Percentiles rank a stretch among this genome's conserved stretches.
These are phyloP conservation scores for Alternaria arborescens DNA, from an alignment of 2,329 filamentous ascomycete species.

Conservation along the genomic window DNA sequence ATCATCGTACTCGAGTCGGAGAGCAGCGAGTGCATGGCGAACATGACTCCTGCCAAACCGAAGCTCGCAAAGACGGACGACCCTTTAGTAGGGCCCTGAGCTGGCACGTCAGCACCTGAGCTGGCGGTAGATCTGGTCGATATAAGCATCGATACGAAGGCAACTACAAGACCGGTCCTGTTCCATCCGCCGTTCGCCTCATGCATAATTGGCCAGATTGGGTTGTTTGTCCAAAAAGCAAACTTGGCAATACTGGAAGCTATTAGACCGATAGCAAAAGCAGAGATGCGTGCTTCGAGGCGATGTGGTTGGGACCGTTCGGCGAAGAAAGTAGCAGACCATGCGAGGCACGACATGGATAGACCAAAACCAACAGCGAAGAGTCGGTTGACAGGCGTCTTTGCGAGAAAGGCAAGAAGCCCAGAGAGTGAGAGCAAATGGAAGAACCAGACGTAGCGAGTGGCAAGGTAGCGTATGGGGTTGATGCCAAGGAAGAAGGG, in stretches of 20 bases:
- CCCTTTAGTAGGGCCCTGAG: conserved; percentile 67
- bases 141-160: conserved; percentile 75
- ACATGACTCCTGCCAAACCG: conserved; percentile 84
- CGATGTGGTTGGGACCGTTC: conserved; percentile 77
- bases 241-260: conserved; percentile 91
- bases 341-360: conserved; percentile 80
- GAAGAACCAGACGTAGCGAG: conserved; percentile 73
- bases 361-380: conserved; percentile 84
- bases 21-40: conserved; percentile 88
- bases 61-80: conserved; percentile 76
- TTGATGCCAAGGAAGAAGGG: conserved; percentile 79
- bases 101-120: conserved; percentile 56
- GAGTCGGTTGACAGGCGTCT: conserved; percentile 76
- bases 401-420: conserved; percentile 79
- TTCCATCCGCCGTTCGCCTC: conserved; percentile 92
- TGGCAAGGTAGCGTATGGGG: conserved; percentile 71
- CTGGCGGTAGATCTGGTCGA: conserved; percentile 72
- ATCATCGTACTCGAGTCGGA: conserved; percentile 99
- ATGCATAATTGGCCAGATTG: conserved; percentile 95
- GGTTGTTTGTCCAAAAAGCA: conserved; percentile 93
- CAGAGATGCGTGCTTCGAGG: conserved; percentile 82
- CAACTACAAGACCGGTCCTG: conserved; percentile 78
- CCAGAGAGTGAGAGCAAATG: conserved; percentile 82
- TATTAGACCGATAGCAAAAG: conserved; percentile 82
- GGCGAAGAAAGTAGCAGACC: conserved; percentile 81